Conservation (phyloP, 345 rosid genomes). For the Euphorbia tirucalli region DNA sequence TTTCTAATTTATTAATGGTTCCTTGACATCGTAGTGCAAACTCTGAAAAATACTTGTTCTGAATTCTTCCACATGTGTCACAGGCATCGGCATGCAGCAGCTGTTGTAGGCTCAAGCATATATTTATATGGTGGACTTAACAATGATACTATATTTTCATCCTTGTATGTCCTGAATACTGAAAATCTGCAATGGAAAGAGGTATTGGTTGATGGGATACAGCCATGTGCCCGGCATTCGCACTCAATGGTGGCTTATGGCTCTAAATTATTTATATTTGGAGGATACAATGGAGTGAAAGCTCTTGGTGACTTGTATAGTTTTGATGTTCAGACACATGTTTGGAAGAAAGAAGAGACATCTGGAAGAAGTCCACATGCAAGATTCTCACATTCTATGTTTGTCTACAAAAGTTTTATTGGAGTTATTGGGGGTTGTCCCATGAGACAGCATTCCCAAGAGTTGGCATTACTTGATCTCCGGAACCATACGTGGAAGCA, state of each 20-base stretch:
- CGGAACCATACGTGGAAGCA: conserved; percentile 54
- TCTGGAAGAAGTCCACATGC: conserved; percentile 71
- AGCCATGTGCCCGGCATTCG: conserved; percentile 85
- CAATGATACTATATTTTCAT: conserved; percentile 50
- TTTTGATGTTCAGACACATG: conserved; percentile 52
- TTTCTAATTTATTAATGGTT: conserved; percentile 5
- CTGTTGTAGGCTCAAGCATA: conserved; percentile 61
- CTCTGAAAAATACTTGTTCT: background rate
- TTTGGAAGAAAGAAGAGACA: conserved; percentile 69
- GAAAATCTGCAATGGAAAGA: conserved; percentile 60
- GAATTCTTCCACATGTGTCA: conserved; percentile 4
- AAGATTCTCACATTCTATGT: conserved; percentile 89
- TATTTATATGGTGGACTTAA: conserved; percentile 80
- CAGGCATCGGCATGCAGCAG: conserved; percentile 94
- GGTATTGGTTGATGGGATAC: conserved; percentile 45
- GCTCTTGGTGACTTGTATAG: conserved; percentile 76
- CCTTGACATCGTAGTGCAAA: background rate
- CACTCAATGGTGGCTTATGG: conserved; percentile 75
- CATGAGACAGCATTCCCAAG: conserved; percentile 62
- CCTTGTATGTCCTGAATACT: conserved; percentile 55
- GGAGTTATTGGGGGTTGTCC: conserved; percentile 98
- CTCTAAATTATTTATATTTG: conserved; percentile 66
- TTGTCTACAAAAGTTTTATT: conserved; percentile 55
- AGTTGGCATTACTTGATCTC: conserved; percentile 66
- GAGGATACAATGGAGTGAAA: conserved; percentile 72